Percentiles rank a stretch among this genome's conserved stretches.
Conservation (phyloP, 2,329 filamentous ascomycete genomes). For the Leptosphaerulina australis region DNA sequence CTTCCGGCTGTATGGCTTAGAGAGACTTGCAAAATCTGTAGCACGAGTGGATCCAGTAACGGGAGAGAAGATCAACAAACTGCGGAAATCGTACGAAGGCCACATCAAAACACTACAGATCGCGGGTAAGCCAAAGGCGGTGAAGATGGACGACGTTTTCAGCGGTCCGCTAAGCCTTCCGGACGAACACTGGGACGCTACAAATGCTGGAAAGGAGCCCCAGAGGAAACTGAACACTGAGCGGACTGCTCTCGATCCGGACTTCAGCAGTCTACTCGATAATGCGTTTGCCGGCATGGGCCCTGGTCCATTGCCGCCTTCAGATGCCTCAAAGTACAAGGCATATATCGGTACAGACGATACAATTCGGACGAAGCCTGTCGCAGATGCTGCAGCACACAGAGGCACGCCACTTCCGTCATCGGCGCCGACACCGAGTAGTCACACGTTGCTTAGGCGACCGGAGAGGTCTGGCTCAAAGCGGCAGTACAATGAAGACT, state of each 20-base stretch:
- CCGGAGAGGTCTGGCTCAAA: slow-evolving; percentile 73
- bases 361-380: slow-evolving; percentile 36
- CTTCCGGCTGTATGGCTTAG: slow-evolving; percentile 63
- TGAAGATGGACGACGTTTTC: slow-evolving; percentile 48
- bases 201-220: slow-evolving; percentile 50
- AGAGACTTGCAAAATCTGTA: slow-evolving; percentile 62
- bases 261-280: slow-evolving; percentile 46
- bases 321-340: slow-evolving; percentile 52
- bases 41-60: slow-evolving; percentile 64
- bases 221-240: slow-evolving; percentile 39
- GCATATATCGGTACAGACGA: slow-evolving; percentile 55
- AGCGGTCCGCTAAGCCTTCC: slow-evolving; percentile 46
- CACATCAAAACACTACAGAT: slow-evolving; percentile 58
- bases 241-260: slow-evolving; percentile 31
- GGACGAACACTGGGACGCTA: slow-evolving; percentile 50
- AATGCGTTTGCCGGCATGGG: slow-evolving; percentile 51
- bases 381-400: slow-evolving; percentile 28
- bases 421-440: slow-evolving; percentile 42
- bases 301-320: slow-evolving; percentile 50
- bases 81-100: slow-evolving; percentile 63
- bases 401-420: slow-evolving; percentile 28
- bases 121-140: slow-evolving; percentile 57
- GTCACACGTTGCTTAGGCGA: slow-evolving; percentile 53
- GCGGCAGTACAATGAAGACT: slow-evolving; percentile 75
- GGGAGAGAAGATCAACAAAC: slow-evolving; percentile 69